These are phyloP conservation scores for Syncephalis fuscata DNA, from an alignment of 371 early-diverging fungal genomes.

Conservation along the genomic window DNA sequence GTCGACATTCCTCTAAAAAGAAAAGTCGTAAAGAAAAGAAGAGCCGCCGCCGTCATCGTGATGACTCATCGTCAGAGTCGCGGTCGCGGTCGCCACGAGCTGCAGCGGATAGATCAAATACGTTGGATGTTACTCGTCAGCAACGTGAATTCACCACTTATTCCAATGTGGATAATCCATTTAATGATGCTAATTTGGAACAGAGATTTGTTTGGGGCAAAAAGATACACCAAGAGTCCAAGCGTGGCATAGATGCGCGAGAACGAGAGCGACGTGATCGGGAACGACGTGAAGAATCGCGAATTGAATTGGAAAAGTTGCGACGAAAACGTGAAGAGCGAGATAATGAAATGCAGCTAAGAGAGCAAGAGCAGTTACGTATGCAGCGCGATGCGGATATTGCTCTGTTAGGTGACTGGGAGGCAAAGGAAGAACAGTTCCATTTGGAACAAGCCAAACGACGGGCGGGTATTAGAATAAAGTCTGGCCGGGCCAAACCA, in stretches of 20 bases:
- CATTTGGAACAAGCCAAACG: conserved; percentile 77
- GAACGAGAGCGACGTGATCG: conserved; percentile 42
- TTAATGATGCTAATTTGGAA: conserved; percentile 62
- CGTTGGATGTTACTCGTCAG: no score
- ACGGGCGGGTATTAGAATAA: conserved; percentile 81
- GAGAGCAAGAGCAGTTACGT: conserved; percentile 60
- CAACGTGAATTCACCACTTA: conserved; percentile 15
- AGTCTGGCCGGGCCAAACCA: conserved; percentile 71
- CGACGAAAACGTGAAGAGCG: conserved; percentile 62
- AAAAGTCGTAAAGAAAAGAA: no score
- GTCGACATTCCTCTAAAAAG: no score
- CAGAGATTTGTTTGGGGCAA: conserved; percentile 85
- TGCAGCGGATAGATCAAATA: no score
- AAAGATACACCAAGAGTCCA: conserved; percentile 55
- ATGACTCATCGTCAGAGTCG: no score
- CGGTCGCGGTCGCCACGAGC: no score
- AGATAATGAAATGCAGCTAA: conserved; percentile 58
- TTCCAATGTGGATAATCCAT: conserved; percentile 60
- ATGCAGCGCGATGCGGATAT: conserved; percentile 66
- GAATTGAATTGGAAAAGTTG: conserved; percentile 61
- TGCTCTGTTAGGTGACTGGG: conserved; percentile 89
- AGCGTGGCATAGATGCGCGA: conserved; percentile 29
- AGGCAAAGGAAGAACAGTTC: conserved; percentile 77
- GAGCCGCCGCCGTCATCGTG: no score
- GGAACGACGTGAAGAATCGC: conserved; percentile 47